Evolutionary conservation across 345 rosid species (phyloP).

Genomic region (Ceriops zippeliana): DNA sequence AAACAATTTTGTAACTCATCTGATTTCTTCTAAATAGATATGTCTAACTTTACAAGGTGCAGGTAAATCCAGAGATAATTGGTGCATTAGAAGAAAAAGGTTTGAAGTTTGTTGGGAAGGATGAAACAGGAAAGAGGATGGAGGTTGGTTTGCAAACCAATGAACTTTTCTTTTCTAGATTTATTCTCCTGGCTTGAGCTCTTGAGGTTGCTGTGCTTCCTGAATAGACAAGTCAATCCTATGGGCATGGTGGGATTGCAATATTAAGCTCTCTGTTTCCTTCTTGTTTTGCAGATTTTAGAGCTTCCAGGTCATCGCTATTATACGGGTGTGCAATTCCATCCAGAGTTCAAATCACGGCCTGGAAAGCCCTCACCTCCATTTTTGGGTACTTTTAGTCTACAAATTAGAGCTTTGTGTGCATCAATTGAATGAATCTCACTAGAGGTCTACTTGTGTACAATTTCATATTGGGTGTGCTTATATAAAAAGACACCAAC

Average conservation of each 20-base stretch:
- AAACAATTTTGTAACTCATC: too few relatives aligned
- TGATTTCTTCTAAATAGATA: background rate
- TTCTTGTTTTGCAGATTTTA: slow-evolving; percentile 18
- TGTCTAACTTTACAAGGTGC: slow-evolving; percentile 1
- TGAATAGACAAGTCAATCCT: background rate
- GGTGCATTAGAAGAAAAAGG: slow-evolving; percentile 28
- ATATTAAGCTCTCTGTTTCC: slow-evolving; percentile 8
- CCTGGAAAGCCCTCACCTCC: slow-evolving; percentile 30
- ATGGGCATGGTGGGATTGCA: background rate
- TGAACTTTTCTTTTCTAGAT: background rate
- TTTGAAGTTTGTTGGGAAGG: slow-evolving; percentile 35
- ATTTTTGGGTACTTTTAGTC: slow-evolving; percentile 27
- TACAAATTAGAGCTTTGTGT: background rate
- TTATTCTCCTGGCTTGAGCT: background rate
- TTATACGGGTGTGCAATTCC: slow-evolving; percentile 33
- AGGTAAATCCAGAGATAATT: slow-evolving; percentile 31
- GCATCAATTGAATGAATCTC: background rate
- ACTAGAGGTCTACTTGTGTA: background rate
- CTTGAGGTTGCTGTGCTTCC: background rate
- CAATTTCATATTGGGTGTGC: background rate
- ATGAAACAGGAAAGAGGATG: slow-evolving; percentile 38
- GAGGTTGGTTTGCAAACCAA: slow-evolving; percentile 20
- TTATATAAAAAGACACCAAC: background rate
- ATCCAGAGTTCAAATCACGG: slow-evolving; percentile 37
- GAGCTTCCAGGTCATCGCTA: slow-evolving; percentile 34